Base-by-base conservation (phyloP, 2,329 filamentous ascomycete species). In the Triangularia verruculosa region DNA sequence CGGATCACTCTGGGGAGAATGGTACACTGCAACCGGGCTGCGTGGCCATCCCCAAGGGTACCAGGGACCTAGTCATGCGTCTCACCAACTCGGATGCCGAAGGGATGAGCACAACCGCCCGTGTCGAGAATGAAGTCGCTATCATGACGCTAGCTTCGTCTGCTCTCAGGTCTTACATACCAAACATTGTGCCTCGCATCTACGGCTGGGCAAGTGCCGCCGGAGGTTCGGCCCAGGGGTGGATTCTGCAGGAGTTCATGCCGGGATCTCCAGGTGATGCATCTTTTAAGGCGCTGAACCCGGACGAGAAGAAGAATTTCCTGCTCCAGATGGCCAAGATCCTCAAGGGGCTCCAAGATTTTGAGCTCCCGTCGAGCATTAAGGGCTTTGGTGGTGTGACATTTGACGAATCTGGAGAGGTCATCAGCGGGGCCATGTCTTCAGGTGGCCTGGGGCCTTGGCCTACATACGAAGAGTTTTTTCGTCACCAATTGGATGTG, bases 101-200 rank as follows among this genome's bases (percentile, higher is more conserved):
- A 24, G 74, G 74, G 13, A 73, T 75, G 70, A 67, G 66, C 34
- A 30, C 64, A 17, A 39, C 57, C 27, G 72, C 64, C 15, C 69
- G 72, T 1, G 66, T 76, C 9, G 67, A 76, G 63, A 76, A 76
- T 64, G 73, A 77, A 61, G 73, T 76, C 4, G 73, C 69, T 22
- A 71, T 72, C 7, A 70, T 74, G 17, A 62, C 62, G 20, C 73
- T 77, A 12, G 70, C 73, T 30, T 62, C 70, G 27, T 62, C 61
- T n/a, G 73, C 74, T 25, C 70, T 76, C 13, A 39, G 22, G 20
- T 34, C 39, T 28, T 64, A 75, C 56, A 39, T 68, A 24, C 72
- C 71, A 27, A 32, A 64, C 27, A 66, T 76, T 2, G 74, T 74
- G n/a, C 74, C 72, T 11, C 68, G 65, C 4, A 67, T 76, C 15